Evolutionary conservation across 208 protist genomes (phyloP).

Genomic region (Herpetomonas samuelpessoai): DNA sequence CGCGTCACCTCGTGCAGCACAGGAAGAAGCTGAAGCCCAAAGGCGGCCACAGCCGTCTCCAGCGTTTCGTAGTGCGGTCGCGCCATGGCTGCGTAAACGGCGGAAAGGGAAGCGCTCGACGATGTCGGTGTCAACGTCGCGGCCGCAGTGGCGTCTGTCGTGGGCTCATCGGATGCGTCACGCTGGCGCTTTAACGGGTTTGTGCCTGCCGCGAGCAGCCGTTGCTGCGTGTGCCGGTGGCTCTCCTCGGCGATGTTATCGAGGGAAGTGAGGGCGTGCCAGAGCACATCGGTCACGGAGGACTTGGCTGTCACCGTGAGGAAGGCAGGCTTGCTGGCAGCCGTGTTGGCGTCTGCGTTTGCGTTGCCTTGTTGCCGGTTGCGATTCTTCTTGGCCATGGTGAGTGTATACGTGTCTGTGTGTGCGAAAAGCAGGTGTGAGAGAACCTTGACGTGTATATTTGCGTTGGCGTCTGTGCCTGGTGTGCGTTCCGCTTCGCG

Average conservation of each 20-base stretch:
- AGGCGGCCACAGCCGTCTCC: constrained; percentile 20
- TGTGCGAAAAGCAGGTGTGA: too few relatives aligned
- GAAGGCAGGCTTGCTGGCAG: neutral
- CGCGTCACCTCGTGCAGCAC: constrained; percentile 43
- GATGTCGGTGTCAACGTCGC: neutral
- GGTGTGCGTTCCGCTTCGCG: too few relatives aligned
- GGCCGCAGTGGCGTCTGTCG: neutral
- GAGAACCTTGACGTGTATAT: too few relatives aligned
- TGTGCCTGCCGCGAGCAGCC: neutral
- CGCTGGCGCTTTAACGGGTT: neutral
- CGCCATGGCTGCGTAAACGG: constrained; percentile 52
- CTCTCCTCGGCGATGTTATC: neutral
- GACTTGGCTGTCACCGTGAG: neutral
- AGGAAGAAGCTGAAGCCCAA: constrained; percentile 55
- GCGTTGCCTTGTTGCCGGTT: neutral
- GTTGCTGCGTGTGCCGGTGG: neutral
- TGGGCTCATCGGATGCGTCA: neutral
- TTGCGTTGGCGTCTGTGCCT: too few relatives aligned
- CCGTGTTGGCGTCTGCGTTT: neutral
- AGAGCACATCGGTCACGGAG: neutral
- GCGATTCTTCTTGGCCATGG: neutral
- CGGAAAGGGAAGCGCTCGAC: constrained; percentile 1
- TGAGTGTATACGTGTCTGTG: too few relatives aligned
- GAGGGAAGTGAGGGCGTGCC: neutral
- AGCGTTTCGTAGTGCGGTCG: constrained; percentile 40